Evolutionary conservation across 1,284 basidiomycete species (phyloP), one percentile per base, ranked within the genome.

Genomic region (Ceratorhiza oryzae-sativae): DNA sequence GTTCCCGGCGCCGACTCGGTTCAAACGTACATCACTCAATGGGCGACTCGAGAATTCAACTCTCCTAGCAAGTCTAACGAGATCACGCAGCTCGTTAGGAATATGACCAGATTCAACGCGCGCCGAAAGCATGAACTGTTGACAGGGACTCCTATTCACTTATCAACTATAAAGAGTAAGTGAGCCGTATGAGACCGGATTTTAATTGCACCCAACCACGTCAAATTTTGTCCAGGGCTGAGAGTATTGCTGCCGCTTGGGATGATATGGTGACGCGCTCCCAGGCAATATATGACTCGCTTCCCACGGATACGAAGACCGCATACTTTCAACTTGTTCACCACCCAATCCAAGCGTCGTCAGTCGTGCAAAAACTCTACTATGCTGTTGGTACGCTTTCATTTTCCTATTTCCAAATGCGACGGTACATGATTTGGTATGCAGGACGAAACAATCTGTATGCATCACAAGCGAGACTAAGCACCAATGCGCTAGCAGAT

Each of bases 281-380:
- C 1, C 85, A 85, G 0, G 78, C 80, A 1, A 81, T 90, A 15
- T 87, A 88, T 80, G 82, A 87, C 73, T 79, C 78, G n/a, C 79
- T 90, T 0, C 78, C 85, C 0, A 73, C 79, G 1, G 79, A 75
- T 1, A 82, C 80, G 73, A 81, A 88, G 75, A 81, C 88, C 0
- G 84, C 89, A 0, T 91, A 87, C 82, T 90, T 88, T 83, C 83
- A 91, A 78, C 82, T 88, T 27, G 84, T 91, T 0, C 86, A 87
- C 20, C 87, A 89, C 75, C 86, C 88, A 1, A 83, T 90, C 8
- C 79, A 84, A 59, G 88, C 88, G 0, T 86, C 85, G 73, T 80
- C 81, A 32, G 90, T 86, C 70, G 77, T 90, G 12, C 84, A 83
- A 9, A 83, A 82, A 58, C 84, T 90, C 81, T 83, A 86, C 77